These are phyloP conservation scores for Aspergillus transmontanensis DNA, from an alignment of 2,329 filamentous ascomycete genomes.

Conservation along the genomic window DNA sequence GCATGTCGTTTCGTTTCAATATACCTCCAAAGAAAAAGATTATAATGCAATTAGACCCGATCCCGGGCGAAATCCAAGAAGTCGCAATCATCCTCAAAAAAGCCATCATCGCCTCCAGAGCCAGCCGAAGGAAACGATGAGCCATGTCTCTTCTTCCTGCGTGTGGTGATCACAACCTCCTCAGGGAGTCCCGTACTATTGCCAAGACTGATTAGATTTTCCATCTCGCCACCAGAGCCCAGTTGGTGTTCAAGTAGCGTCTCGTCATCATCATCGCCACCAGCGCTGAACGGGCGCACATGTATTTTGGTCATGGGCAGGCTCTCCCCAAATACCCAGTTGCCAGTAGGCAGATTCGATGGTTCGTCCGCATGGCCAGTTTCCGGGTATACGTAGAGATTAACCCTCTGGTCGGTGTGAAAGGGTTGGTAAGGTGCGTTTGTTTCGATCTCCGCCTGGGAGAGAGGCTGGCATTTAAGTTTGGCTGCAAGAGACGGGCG, in stretches of 20 bases:
- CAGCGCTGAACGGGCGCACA: slow-evolving; percentile 46
- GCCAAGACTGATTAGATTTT: slow-evolving; percentile 53
- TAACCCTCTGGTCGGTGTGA: slow-evolving; percentile 84
- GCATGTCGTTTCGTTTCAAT: background rate
- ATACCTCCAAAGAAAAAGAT: background rate
- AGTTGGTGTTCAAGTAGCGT: slow-evolving; percentile 33
- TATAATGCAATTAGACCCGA: slow-evolving; percentile 44
- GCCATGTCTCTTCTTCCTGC: slow-evolving; percentile 62
- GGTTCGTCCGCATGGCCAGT: slow-evolving; percentile 45
- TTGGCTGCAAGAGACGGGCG: slow-evolving; percentile 44
- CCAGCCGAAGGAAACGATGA: slow-evolving; percentile 35
- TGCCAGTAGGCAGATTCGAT: slow-evolving; percentile 35
- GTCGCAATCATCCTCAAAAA: slow-evolving; percentile 92
- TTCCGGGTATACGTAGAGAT: slow-evolving; percentile 67
- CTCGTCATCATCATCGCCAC: slow-evolving; percentile 42
- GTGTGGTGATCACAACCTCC: slow-evolving; percentile 80
- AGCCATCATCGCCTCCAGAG: slow-evolving; percentile 62
- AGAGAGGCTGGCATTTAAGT: slow-evolving; percentile 56
- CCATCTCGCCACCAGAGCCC: slow-evolving; percentile 46
- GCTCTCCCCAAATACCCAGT: slow-evolving; percentile 58
- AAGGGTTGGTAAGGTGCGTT: slow-evolving; percentile 95
- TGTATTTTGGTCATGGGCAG: slow-evolving; percentile 52
- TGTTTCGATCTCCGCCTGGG: slow-evolving; percentile 90
- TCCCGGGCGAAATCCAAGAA: slow-evolving; percentile 80
- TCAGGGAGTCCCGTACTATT: slow-evolving; percentile 63